phyloP scores from a whole-genome alignment of 805 yeast genomes.

The Wickerhamomyces mucosus region DNA sequence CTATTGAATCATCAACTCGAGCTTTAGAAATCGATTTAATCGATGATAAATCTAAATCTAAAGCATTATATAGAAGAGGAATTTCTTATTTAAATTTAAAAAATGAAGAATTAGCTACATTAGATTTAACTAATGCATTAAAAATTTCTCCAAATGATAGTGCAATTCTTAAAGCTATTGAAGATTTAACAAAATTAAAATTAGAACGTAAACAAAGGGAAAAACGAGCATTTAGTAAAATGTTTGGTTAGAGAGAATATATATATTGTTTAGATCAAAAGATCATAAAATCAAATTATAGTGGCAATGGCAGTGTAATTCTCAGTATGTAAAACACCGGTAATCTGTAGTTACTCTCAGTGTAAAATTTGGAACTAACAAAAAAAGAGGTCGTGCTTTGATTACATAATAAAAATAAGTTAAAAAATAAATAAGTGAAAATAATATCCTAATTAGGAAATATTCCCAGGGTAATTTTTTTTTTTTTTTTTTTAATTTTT shows the following conservation, averaged over 20 bases:
- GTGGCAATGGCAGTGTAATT: too few relatives aligned
- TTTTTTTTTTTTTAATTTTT: slow-evolving; percentile 3
- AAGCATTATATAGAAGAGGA: slow-evolving; percentile 84
- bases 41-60: slow-evolving; percentile 64
- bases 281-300: too few relatives aligned
- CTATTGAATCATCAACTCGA: slow-evolving; percentile 49
- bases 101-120: slow-evolving; percentile 62
- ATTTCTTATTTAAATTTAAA: slow-evolving; percentile 54
- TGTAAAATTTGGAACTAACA: too few relatives aligned
- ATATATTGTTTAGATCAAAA: background rate
- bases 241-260: slow-evolving; percentile 31
- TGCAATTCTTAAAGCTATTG: slow-evolving; percentile 57
- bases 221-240: slow-evolving; percentile 65
- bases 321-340: too few relatives aligned
- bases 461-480: slow-evolving; percentile 2
- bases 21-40: slow-evolving; percentile 49
- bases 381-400: too few relatives aligned
- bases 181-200: slow-evolving; percentile 43
- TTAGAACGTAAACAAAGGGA: slow-evolving; percentile 55
- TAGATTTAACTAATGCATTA: slow-evolving; percentile 57
- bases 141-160: slow-evolving; percentile 59
- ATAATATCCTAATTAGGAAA: too few relatives aligned
- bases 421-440: too few relatives aligned
- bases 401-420: too few relatives aligned
- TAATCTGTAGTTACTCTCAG: too few relatives aligned